Percentiles rank a stretch among this genome's conserved stretches.
These are phyloP conservation scores for Antrodiella citrinella DNA, from an alignment of 768 basidiomycete species.

Conservation along the genomic window DNA sequence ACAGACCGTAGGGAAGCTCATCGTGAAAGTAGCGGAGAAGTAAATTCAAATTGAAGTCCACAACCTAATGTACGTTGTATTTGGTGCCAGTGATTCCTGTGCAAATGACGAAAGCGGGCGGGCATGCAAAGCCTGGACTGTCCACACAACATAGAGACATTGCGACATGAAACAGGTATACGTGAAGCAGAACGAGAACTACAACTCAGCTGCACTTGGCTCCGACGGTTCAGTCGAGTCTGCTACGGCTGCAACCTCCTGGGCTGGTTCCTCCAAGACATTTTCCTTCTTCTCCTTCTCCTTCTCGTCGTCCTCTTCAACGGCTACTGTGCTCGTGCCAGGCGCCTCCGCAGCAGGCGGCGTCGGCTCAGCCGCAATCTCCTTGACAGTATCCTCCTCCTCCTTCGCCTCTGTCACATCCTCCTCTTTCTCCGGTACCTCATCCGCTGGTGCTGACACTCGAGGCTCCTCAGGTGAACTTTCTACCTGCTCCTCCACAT, in stretches of 20 bases:
- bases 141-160: neutral
- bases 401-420: neutral
- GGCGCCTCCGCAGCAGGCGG: neutral
- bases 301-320: conserved; percentile 16
- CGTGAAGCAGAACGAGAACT: too few species aligned
- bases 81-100: too few species aligned
- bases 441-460: neutral
- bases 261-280: neutral
- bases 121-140: neutral
- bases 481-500: too few species aligned
- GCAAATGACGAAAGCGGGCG: too few species aligned
- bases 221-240: too few species aligned
- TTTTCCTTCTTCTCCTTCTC: conserved; percentile 8
- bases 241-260: too few species aligned
- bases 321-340: neutral
- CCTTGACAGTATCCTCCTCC: neutral
- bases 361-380: neutral
- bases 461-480: too few species aligned
- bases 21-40: neutral
- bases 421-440: neutral
- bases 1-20: neutral
- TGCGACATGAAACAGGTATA: too few species aligned
- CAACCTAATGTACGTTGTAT: too few species aligned
- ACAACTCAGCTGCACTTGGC: too few species aligned
- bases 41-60: too few species aligned